Base-by-base conservation (phyloP, 768 basidiomycete species). In the Strobilomyces dryophilus region DNA sequence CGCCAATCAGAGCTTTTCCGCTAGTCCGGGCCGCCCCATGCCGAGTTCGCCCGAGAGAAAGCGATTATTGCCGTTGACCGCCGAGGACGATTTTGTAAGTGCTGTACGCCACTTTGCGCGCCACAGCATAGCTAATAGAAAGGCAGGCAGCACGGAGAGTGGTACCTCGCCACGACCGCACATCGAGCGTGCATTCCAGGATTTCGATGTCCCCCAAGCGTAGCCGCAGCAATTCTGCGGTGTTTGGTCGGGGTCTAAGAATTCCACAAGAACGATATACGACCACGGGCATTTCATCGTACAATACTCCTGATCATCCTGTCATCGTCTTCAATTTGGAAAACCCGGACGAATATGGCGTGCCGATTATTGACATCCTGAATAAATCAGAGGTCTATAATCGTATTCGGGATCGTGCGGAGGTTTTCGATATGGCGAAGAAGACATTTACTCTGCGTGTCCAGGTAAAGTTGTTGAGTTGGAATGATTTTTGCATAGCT, bases 361-460 rank as follows among this genome's bases (percentile, higher is more conserved):
- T 90, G 49, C 71, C 79, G 1, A 73, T 89, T 52, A 61, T 62
- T 11, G 87, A 88, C 57, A 83, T 85, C 8, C 62, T 90, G 59
- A 78, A 79, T 8, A 59, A 47, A 29, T 41, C 65, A 74, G 77
- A 54, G 73, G 78, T 45, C 77, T 84, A 52, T 51, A 71, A 73
- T 61, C 75, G 79, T 34, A 74, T 90, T n/a, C 66, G 59, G 26
- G 71, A 74, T 52, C 76, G 80, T 20, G 81, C 85, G 49, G 77
- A 83, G 50, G 71, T 76, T 6, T 84, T 90, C 49, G 81, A 55
- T 51, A 79, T 82, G 34, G 79, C 83, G 35, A 87, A 85, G 12
- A 85, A 86, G 32, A 88, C 87, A 26, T 84, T 89, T 34, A 89
- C 86, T 2, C 80, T 90, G 45, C 80, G 88, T 39, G 72, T 89